Conservation (phyloP, 1,284 basidiomycete species). For the Rhodotorula glutinis region DNA sequence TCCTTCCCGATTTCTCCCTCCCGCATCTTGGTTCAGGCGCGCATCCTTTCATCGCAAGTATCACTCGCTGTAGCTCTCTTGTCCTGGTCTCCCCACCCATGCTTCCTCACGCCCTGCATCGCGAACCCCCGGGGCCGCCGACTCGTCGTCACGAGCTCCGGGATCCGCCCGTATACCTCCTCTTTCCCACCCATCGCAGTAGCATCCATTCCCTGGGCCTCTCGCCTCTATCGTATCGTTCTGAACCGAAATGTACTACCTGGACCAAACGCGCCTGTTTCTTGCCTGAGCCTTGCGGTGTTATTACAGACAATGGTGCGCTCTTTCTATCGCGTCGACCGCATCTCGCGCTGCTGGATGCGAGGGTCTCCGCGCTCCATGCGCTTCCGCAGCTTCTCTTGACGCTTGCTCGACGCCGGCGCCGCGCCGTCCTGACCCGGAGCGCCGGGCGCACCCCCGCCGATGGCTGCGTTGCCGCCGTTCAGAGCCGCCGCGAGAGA, state of each 20-base stretch:
- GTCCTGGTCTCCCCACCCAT: no score
- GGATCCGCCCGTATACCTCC: background rate
- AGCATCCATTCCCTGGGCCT: no score
- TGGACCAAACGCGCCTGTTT: no score
- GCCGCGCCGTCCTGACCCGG: background rate
- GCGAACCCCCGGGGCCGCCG: background rate
- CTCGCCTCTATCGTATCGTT: background rate
- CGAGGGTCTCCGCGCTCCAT: slow-evolving; percentile 36
- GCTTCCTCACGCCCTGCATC: no score
- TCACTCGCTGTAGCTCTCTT: no score
- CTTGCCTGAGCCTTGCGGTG: no score
- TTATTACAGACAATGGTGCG: no score
- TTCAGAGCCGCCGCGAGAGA: slow-evolving; percentile 36
- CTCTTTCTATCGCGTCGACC: background rate
- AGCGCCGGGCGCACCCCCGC: background rate
- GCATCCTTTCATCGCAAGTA: no score
- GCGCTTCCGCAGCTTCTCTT: slow-evolving; percentile 30
- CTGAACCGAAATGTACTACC: no score
- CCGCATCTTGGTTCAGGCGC: no score
- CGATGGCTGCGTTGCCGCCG: background rate
- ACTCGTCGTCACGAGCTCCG: background rate
- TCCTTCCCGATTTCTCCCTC: no score
- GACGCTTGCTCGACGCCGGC: slow-evolving; percentile 22
- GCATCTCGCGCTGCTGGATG: slow-evolving; percentile 9
- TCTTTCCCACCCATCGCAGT: background rate